phyloP scores from a whole-genome alignment of 2,329 filamentous ascomycete genomes.

The Aspergillus sp. region DNA sequence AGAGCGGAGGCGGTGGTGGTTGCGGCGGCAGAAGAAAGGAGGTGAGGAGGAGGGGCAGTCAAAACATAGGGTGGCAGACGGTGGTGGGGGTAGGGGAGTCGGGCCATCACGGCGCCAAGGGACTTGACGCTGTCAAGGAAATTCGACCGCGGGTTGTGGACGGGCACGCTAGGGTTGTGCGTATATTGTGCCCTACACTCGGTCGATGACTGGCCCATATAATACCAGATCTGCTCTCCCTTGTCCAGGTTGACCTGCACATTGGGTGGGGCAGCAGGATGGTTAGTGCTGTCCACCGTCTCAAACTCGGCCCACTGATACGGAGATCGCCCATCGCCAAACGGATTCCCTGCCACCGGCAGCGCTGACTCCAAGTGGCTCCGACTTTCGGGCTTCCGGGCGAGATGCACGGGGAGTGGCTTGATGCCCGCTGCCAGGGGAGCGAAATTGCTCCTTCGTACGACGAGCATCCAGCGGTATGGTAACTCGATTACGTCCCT shows the following conservation, averaged over 20 bases:
- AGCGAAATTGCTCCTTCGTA: constrained; percentile 54
- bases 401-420: constrained; percentile 53
- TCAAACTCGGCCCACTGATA: constrained; percentile 82
- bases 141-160: constrained; percentile 55
- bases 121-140: constrained; percentile 54
- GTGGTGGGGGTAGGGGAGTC: constrained; percentile 33
- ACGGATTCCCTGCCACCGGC: constrained; percentile 68
- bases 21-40: constrained; percentile 23
- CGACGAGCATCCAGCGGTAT: constrained; percentile 54
- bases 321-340: constrained; percentile 60
- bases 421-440: constrained; percentile 52
- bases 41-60: constrained; percentile 25
- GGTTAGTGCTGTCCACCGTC: constrained; percentile 57
- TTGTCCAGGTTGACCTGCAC: constrained; percentile 73
- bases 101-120: constrained; percentile 38
- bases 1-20: constrained; percentile 22
- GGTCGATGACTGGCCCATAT: constrained; percentile 82
- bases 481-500: constrained; percentile 65
- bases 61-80: constrained; percentile 28
- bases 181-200: constrained; percentile 92
- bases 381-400: constrained; percentile 55
- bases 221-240: constrained; percentile 82
- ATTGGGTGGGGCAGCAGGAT: constrained; percentile 62
- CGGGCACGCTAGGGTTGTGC: constrained; percentile 65
- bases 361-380: constrained; percentile 64